phyloP scores from a whole-genome alignment of 805 yeast species.

The Zygosaccharomyces siamensis region DNA sequence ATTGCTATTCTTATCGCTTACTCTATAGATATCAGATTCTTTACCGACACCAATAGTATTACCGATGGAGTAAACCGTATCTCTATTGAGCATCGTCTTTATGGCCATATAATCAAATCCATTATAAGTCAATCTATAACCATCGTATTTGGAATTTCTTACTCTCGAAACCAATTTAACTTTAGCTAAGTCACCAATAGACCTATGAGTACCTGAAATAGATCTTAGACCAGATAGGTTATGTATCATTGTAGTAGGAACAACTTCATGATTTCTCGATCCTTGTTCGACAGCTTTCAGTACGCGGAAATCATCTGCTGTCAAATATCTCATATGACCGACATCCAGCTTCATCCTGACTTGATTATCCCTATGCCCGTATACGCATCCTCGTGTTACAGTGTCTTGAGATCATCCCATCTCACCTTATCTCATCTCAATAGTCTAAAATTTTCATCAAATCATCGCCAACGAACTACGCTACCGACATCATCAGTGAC shows the following conservation, averaged over 20 bases:
- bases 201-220: conserved; percentile 68
- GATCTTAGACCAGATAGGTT: conserved; percentile 74
- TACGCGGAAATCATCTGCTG: conserved; percentile 85
- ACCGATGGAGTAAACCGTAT: conserved; percentile 73
- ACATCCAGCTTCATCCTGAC: conserved; percentile 81
- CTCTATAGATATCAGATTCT: conserved; percentile 91
- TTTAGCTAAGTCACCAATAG: conserved; percentile 84
- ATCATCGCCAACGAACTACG: not conserved
- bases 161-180: conserved; percentile 68
- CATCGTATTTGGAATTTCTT: conserved; percentile 92
- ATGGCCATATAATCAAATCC: conserved; percentile 93
- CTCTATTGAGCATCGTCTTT: conserved; percentile 72
- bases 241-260: conserved; percentile 81
- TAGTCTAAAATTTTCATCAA: conserved; percentile 1
- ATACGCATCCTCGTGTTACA: not conserved
- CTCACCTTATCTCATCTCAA: conserved; percentile 15
- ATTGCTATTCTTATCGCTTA: conserved; percentile 60
- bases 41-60: conserved; percentile 93
- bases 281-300: conserved; percentile 88
- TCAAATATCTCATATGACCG: conserved; percentile 86
- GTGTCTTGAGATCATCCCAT: conserved; percentile 10
- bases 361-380: not conserved
- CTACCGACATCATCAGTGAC: not conserved
- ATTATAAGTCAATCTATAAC: conserved; percentile 78
- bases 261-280: conserved; percentile 88